Conservation (phyloP, 441 rosid genomes). For the Lepidium campestre region DNA sequence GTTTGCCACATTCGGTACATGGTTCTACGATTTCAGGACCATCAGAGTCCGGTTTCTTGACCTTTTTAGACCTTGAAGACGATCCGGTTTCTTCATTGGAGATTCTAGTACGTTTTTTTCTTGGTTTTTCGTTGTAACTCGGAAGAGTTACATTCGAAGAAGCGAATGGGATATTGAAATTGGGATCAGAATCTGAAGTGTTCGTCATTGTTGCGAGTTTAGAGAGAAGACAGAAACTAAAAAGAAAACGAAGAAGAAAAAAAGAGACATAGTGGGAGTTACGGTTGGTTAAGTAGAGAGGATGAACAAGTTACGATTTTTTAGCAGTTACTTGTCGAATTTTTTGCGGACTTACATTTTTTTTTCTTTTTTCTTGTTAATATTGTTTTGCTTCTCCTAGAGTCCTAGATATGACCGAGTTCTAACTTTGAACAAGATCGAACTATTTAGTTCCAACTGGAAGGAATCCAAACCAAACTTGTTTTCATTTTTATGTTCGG, state of each 20-base stretch:
- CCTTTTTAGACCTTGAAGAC: constrained; percentile 29
- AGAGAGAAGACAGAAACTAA: neutral
- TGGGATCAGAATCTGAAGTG: constrained; percentile 5
- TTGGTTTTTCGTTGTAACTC: constrained; percentile 28
- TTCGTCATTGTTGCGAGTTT: neutral
- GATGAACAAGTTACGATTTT: constrained; percentile 5
- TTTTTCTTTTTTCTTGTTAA: too few species aligned
- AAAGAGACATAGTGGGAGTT: neutral
- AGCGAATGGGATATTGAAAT: neutral
- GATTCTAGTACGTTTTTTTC: constrained; percentile 45
- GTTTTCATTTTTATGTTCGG: too few species aligned
- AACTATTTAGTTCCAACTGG: neutral
- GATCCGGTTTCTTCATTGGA: constrained; percentile 23
- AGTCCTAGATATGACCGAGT: neutral
- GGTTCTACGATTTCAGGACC: constrained; percentile 56
- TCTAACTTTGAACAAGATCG: neutral
- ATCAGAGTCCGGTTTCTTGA: constrained; percentile 53
- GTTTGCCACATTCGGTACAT: constrained; percentile 71
- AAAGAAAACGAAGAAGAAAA: neutral
- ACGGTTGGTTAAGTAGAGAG: neutral
- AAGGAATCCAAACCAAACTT: neutral
- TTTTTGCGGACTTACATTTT: too few species aligned
- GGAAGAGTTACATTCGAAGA: neutral
- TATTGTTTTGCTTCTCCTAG: neutral
- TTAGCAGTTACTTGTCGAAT: constrained; percentile 21